These are phyloP conservation scores for Paraphaeosphaeria minitans DNA, from an alignment of 2,329 filamentous ascomycete species.

Conservation along the genomic window DNA sequence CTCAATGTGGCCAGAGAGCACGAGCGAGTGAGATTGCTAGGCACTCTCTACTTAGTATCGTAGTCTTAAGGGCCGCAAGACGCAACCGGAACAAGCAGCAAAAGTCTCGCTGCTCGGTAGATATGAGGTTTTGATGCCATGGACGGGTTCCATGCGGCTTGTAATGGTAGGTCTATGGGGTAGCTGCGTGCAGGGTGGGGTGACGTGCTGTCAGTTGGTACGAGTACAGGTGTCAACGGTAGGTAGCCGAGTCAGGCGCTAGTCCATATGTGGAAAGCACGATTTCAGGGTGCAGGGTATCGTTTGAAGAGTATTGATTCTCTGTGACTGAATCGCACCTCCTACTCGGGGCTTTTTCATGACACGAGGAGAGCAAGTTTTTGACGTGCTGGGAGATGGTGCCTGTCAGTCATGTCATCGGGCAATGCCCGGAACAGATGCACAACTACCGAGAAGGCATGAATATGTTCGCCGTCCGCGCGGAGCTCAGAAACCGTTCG, in stretches of 20 bases:
- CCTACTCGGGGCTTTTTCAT: neutral
- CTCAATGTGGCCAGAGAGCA: neutral
- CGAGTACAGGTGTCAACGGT: neutral
- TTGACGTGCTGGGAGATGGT: neutral
- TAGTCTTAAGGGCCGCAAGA: neutral
- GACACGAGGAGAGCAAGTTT: neutral
- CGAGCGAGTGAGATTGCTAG: constrained; percentile 2
- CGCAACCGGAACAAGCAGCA: neutral
- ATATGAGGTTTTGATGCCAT: neutral
- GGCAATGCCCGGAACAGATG: neutral
- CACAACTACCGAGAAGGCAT: neutral
- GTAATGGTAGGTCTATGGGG: neutral
- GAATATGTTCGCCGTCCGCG: neutral
- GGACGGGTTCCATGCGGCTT: neutral
- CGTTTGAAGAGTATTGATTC: constrained; percentile 7
- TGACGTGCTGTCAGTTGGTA: neutral
- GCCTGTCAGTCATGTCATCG: neutral
- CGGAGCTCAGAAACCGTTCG: constrained; percentile 1
- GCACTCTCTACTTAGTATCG: too few species aligned
- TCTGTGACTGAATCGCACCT: neutral
- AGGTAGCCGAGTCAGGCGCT: neutral
- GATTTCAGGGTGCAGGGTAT: neutral
- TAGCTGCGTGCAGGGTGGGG: neutral
- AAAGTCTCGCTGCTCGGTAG: neutral
- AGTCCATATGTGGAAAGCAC: neutral